phyloP scores from a whole-genome alignment of 495 filamentous ascomycete species.

The Penicillium egyptiacum region DNA sequence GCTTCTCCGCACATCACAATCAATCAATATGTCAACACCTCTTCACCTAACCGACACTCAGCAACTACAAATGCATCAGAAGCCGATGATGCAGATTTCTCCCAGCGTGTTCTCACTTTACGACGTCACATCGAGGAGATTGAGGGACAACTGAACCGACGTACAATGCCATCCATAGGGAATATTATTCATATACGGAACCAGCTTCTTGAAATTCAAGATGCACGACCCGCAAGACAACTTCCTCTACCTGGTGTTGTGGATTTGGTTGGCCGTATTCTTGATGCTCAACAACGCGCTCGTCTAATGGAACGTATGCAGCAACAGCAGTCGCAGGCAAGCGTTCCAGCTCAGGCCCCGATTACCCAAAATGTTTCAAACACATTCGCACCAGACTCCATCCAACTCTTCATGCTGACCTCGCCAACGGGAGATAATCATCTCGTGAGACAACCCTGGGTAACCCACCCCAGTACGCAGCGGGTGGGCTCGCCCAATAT shows the following conservation, averaged over 20 bases:
- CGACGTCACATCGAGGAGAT: slow-evolving; percentile 35
- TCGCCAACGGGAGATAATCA: background rate
- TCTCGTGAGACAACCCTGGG: background rate
- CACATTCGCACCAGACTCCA: background rate
- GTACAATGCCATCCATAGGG: slow-evolving; percentile 30
- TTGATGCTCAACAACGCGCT: background rate
- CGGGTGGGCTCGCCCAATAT: background rate
- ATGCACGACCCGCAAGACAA: slow-evolving; percentile 27
- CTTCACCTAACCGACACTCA: background rate
- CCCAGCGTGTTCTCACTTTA: background rate
- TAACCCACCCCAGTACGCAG: background rate
- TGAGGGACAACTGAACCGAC: slow-evolving; percentile 44
- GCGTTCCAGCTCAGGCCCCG: background rate
- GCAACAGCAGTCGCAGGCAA: background rate
- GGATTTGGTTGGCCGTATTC: background rate
- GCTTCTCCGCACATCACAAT: background rate
- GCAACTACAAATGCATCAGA: background rate
- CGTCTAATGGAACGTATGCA: background rate
- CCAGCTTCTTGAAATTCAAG: slow-evolving; percentile 34
- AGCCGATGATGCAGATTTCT: background rate
- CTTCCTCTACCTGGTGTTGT: background rate
- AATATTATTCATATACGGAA: slow-evolving; percentile 36
- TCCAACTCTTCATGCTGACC: background rate
- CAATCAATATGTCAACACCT: background rate
- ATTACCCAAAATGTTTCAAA: background rate